A percentile compares a stretch with the other conserved stretches of the same genome.
phyloP scores from a whole-genome alignment of 2,329 filamentous ascomycete genomes.

The Nemania sp. region DNA sequence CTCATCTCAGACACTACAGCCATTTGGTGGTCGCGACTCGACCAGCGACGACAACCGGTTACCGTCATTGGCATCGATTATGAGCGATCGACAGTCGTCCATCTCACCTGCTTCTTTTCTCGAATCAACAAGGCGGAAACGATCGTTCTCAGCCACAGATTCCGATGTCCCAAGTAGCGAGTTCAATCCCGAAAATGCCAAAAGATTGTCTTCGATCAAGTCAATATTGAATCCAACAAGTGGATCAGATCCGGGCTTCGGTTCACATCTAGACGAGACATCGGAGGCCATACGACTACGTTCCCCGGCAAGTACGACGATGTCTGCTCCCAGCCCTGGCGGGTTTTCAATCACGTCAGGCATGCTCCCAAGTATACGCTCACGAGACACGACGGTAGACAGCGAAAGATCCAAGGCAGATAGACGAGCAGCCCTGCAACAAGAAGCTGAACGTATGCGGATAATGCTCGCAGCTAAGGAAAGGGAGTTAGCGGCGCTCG shows the following conservation, averaged over 20 bases:
- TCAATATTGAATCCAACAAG: constrained; percentile 69
- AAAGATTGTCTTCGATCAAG: constrained; percentile 75
- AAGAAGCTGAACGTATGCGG: constrained; percentile 77
- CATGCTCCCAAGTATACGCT: constrained; percentile 34
- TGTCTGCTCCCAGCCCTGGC: constrained; percentile 49
- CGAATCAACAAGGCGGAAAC: constrained; percentile 66
- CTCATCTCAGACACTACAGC: constrained; percentile 47
- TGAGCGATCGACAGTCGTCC: constrained; percentile 59
- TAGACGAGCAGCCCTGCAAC: constrained; percentile 66
- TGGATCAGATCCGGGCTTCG: constrained; percentile 32
- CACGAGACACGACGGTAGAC: constrained; percentile 46
- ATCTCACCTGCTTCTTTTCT: constrained; percentile 65
- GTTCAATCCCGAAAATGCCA: constrained; percentile 52
- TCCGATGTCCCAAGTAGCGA: constrained; percentile 50
- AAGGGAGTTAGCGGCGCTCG: constrained; percentile 66
- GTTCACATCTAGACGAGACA: constrained; percentile 39
- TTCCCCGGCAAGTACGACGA: constrained; percentile 48
- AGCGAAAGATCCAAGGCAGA: constrained; percentile 62
- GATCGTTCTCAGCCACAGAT: constrained; percentile 67
- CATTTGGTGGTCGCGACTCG: constrained; percentile 48
- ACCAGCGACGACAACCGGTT: constrained; percentile 62
- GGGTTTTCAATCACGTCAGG: constrained; percentile 43
- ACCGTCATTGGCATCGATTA: constrained; percentile 58
- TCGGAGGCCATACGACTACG: constrained; percentile 51
- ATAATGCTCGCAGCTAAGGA: constrained; percentile 75